These are phyloP conservation scores for Candida succiphila DNA, from an alignment of 805 yeast species.

Conservation along the genomic window DNA sequence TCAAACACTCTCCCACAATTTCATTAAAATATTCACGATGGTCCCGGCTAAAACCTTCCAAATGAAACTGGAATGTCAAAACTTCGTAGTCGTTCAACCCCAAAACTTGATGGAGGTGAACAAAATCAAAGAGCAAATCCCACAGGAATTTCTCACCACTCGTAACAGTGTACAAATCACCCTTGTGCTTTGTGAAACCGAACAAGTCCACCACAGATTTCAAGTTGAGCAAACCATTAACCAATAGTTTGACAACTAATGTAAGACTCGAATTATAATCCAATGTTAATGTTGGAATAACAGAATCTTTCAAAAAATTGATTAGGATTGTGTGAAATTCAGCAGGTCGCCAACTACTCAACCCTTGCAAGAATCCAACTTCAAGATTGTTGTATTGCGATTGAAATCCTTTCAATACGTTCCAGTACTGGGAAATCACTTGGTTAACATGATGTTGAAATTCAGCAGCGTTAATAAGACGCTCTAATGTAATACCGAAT, in stretches of 20 bases:
- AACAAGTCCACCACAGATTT: constrained; percentile 23
- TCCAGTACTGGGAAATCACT: constrained; percentile 16
- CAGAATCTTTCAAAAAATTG: constrained; percentile 15
- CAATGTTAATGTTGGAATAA: constrained; percentile 21
- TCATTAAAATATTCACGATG: neutral
- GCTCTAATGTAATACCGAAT: constrained; percentile 17
- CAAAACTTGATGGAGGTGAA: neutral
- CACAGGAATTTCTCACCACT: constrained; percentile 11
- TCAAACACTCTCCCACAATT: neutral
- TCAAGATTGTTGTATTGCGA: constrained; percentile 3
- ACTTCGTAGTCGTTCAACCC: constrained; percentile 10
- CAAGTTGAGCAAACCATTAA: constrained; percentile 26
- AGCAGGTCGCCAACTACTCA: constrained; percentile 30
- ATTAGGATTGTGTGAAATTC: constrained; percentile 17
- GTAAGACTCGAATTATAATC: constrained; percentile 26
- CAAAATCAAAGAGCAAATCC: constrained; percentile 16
- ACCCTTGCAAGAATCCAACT: constrained; percentile 9
- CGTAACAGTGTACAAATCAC: constrained; percentile 10
- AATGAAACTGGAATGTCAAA: constrained; percentile 9
- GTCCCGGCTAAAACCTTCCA: constrained; percentile 4
- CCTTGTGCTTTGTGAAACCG: constrained; percentile 6
- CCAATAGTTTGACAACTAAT: constrained; percentile 25
- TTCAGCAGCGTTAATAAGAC: constrained; percentile 22
- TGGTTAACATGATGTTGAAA: constrained; percentile 17
- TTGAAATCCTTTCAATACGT: constrained; percentile 13